phyloP scores from a whole-genome alignment of 192 early-diverging fungal species.

The Umbelopsis ramanniana region DNA sequence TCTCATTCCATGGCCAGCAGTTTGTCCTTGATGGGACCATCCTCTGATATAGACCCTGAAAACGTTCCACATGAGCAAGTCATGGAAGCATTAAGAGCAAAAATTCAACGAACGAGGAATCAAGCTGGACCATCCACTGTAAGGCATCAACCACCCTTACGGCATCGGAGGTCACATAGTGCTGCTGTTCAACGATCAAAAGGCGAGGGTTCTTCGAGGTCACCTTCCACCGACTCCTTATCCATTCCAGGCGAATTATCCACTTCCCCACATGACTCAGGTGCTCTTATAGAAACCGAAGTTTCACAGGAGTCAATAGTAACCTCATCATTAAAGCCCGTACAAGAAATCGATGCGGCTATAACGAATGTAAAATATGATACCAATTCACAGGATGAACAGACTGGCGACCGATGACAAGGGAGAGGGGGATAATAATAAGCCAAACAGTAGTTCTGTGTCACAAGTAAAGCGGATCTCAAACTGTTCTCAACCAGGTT shows the following conservation, averaged over 20 bases:
- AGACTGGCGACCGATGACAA: too few relatives aligned
- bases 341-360: not conserved
- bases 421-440: too few relatives aligned
- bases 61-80: constrained; percentile 14
- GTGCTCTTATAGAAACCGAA: not conserved
- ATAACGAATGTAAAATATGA: not conserved
- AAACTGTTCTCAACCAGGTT: too few relatives aligned
- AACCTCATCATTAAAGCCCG: not conserved
- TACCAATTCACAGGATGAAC: not conserved
- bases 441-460: too few relatives aligned
- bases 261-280: not conserved
- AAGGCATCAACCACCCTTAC: constrained; percentile 1
- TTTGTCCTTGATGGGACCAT: not conserved
- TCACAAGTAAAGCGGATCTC: too few relatives aligned
- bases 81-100: constrained; percentile 13
- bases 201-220: constrained; percentile 2
- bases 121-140: constrained; percentile 1
- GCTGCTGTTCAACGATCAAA: not conserved
- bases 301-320: not conserved
- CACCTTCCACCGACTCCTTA: constrained; percentile 9
- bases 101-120: constrained; percentile 17
- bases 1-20: constrained; percentile 3
- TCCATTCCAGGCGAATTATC: not conserved
- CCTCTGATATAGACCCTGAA: not conserved
- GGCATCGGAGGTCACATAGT: constrained; percentile 9